Conservation (phyloP, 306 rosid species). For the Albizia julibrissin region DNA sequence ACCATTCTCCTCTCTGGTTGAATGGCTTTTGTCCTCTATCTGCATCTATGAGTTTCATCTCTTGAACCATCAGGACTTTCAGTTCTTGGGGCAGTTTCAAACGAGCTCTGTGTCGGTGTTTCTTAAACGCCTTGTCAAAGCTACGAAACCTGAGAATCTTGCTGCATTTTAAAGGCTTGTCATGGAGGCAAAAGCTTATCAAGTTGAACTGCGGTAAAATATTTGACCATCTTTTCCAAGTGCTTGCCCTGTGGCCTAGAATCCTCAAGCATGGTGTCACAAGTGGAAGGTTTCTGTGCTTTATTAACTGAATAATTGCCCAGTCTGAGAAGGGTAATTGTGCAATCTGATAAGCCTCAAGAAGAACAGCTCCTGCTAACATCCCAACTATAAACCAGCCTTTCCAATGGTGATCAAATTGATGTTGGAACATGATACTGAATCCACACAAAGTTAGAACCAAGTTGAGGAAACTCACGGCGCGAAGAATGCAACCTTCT, state of each 20-base stretch:
- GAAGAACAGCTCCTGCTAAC: conserved; percentile 48
- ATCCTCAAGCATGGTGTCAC: conserved; percentile 42
- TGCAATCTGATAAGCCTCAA: conserved; percentile 62
- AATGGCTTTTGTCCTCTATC: conserved; percentile 45
- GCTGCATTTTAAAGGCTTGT: conserved; percentile 39
- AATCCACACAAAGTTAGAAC: conserved; percentile 45
- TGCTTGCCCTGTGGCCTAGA: conserved; percentile 41
- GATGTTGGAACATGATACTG: conserved; percentile 28
- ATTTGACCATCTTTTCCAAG: conserved; percentile 70
- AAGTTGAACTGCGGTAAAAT: conserved; percentile 61
- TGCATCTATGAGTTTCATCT: conserved; percentile 50
- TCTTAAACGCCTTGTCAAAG: conserved; percentile 40
- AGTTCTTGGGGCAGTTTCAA: conserved; percentile 35
- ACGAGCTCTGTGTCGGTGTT: conserved; percentile 32
- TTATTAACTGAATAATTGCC: conserved; percentile 58
- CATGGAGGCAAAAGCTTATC: conserved; percentile 52
- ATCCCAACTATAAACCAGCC: conserved; percentile 43
- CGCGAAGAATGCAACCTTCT: conserved; percentile 54
- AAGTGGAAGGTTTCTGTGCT: conserved; percentile 40
- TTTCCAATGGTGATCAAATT: conserved; percentile 27
- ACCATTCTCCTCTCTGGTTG: conserved; percentile 55
- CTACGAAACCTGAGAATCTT: conserved; percentile 40
- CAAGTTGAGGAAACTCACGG: conserved; percentile 43
- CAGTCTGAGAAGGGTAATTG: conserved; percentile 61
- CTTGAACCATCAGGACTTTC: conserved; percentile 47